A percentile compares a stretch with the other conserved stretches of the same genome.
Conservation (phyloP, 116 monocot species). For the Thalassia testudinum region DNA sequence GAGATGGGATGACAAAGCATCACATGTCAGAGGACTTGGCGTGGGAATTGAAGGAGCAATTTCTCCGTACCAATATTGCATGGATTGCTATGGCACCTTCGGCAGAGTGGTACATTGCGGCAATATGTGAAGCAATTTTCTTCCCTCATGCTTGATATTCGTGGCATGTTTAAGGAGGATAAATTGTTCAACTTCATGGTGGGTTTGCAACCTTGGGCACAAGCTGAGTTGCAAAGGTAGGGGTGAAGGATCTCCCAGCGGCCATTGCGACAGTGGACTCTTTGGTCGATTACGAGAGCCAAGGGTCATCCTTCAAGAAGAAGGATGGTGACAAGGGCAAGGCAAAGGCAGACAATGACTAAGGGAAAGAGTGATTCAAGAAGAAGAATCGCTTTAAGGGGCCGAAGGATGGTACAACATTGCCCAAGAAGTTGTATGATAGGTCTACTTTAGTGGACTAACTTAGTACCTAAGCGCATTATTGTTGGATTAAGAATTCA, state of each 20-base stretch:
- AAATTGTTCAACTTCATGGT: not conserved
- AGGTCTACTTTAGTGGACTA: too few relatives aligned
- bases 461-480: too few relatives aligned
- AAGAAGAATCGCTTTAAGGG: too few relatives aligned
- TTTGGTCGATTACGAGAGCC: not conserved
- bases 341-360: not conserved
- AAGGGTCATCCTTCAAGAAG: not conserved
- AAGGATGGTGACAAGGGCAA: not conserved
- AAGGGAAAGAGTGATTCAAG: not conserved
- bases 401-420: too few relatives aligned
- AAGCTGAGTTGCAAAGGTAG: not conserved
- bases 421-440: too few relatives aligned
- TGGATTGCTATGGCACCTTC: not conserved
- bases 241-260: not conserved
- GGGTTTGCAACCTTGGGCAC: not conserved
- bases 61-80: not conserved
- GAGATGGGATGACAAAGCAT: not conserved
- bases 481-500: too few relatives aligned
- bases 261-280: not conserved
- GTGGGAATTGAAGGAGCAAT: not conserved
- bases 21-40: not conserved
- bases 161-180: not conserved
- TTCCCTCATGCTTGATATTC: not conserved
- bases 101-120: not conserved
- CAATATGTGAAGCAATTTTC: not conserved